Percentiles rank a stretch among this genome's conserved stretches.
These are phyloP conservation scores for Trametes hirsuta DNA, from an alignment of 1,284 basidiomycete genomes.

Conservation along the genomic window DNA sequence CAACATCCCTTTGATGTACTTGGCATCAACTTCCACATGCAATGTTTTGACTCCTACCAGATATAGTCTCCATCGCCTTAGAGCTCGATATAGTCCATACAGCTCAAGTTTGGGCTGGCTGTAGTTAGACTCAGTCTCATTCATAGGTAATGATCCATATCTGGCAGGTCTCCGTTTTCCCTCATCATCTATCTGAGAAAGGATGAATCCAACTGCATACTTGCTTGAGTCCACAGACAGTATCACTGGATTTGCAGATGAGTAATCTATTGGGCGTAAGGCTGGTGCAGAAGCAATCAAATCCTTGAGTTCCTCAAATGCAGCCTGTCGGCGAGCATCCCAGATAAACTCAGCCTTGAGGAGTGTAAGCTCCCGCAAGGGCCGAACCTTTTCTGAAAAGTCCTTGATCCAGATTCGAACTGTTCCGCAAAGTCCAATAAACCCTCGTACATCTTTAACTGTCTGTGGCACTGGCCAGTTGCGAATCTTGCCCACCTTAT, in stretches of 20 bases:
- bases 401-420: no score
- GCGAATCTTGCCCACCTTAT: neutral
- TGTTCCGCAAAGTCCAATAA: neutral
- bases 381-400: slow-evolving; percentile 15
- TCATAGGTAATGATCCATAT: slow-evolving; percentile 39
- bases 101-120: slow-evolving; percentile 46
- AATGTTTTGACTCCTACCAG: slow-evolving; percentile 28
- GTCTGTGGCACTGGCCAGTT: neutral
- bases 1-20: slow-evolving; percentile 44
- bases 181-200: slow-evolving; percentile 34
- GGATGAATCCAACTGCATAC: slow-evolving; percentile 38
- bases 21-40: slow-evolving; percentile 42
- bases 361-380: slow-evolving; percentile 28
- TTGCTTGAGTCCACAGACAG: slow-evolving; percentile 38
- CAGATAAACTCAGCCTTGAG: slow-evolving; percentile 26
- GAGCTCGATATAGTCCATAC: slow-evolving; percentile 40
- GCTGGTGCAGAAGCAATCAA: slow-evolving; percentile 24
- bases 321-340: neutral
- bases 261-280: slow-evolving; percentile 36
- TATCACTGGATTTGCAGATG: slow-evolving; percentile 29
- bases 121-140: slow-evolving; percentile 39
- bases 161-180: slow-evolving; percentile 3
- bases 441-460: neutral
- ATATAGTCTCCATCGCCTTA: slow-evolving; percentile 31
- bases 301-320: slow-evolving; percentile 24